A percentile compares a stretch with the other conserved stretches of the same genome.
Conservation (phyloP, 441 rosid species). For the Breynia disticha region DNA sequence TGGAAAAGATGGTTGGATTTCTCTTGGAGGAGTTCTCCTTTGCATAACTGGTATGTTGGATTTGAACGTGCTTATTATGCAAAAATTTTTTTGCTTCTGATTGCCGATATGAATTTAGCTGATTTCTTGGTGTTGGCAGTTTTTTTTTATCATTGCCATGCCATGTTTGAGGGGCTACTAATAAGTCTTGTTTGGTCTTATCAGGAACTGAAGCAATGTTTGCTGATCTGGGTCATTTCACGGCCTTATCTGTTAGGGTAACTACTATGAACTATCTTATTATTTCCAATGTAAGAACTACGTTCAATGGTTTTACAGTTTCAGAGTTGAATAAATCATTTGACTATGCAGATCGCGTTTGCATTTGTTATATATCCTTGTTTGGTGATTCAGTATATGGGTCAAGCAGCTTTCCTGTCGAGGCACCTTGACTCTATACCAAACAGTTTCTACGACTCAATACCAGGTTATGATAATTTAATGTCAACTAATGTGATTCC, state of each 20-base stretch:
- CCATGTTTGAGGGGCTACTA: conserved; percentile 4
- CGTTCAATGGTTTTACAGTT: conserved; percentile 6
- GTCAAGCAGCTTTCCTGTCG: conserved; percentile 94
- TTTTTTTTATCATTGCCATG: too few relatives aligned
- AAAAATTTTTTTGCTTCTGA: conserved; percentile 10
- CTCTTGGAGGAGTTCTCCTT: conserved; percentile 91
- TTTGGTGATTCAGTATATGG: conserved; percentile 93
- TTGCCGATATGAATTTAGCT: conserved; percentile 4
- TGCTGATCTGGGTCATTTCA: conserved; percentile 93
- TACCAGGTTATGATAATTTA: conserved; percentile 49
- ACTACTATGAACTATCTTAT: conserved; percentile 11
- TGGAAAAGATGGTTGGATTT: conserved; percentile 85
- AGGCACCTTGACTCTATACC: conserved; percentile 33
- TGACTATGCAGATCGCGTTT: conserved; percentile 64
- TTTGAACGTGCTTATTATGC: conserved; percentile 9
- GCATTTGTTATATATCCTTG: conserved; percentile 70
- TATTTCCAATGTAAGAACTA: background rate
- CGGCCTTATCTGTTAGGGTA: conserved; percentile 74
- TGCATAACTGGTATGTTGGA: conserved; percentile 62
- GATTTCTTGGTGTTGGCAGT: background rate
- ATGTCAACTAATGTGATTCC: background rate
- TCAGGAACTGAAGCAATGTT: conserved; percentile 96
- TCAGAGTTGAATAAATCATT: conserved; percentile 19
- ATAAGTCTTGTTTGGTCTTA: conserved; percentile 21
- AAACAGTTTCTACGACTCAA: conserved; percentile 58